These are phyloP conservation scores for Trebouxia gelatinosa DNA, from an alignment of 163 green algal species.

Conservation along the genomic window DNA sequence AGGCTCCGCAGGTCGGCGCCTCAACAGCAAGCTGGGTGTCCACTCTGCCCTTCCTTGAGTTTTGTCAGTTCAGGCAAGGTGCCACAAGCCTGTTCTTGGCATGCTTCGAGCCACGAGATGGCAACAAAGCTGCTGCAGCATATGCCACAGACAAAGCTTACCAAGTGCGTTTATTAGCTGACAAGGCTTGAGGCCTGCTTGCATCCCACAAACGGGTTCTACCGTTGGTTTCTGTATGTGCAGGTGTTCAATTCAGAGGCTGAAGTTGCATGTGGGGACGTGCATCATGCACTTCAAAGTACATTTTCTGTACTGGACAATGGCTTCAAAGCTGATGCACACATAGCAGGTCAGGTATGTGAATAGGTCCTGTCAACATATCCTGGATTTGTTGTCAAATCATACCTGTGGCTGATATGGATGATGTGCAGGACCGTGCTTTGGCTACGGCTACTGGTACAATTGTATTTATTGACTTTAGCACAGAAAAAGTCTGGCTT, in stretches of 20 bases:
- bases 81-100: not conserved
- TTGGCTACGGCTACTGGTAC: constrained; percentile 2
- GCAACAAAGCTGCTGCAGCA: constrained; percentile 20
- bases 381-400: not conserved
- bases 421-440: constrained; percentile 13
- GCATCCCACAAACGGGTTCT: not conserved
- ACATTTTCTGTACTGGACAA: constrained; percentile 48
- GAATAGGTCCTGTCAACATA: not conserved
- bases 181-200: not conserved
- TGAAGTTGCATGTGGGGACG: not conserved
- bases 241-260: constrained; percentile 4
- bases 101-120: not conserved
- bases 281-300: not conserved
- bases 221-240: not conserved
- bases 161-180: not conserved
- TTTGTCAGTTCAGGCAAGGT: not conserved
- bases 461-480: constrained; percentile 13
- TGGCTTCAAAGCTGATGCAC: constrained; percentile 6
- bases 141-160: not conserved
- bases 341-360: not conserved
- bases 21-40: constrained; percentile 22
- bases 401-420: not conserved
- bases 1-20: not conserved
- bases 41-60: constrained; percentile 8
- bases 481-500: not conserved